phyloP scores from a whole-genome alignment of 1,284 basidiomycete species.

The Moniliophthora roreri region DNA sequence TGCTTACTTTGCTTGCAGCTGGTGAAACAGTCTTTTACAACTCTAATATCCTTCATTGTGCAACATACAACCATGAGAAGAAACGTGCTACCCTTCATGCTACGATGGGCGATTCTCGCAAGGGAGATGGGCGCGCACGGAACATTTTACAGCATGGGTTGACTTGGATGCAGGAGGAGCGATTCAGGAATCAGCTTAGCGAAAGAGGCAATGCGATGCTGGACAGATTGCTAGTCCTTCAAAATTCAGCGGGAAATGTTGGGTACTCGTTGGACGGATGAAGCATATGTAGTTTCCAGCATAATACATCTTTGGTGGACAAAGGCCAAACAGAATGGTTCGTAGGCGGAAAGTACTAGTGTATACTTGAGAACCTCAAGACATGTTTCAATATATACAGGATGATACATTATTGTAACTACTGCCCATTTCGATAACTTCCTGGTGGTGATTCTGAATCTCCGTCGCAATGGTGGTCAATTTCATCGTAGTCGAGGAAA shows the following conservation, averaged over 20 bases:
- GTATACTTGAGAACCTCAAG: too few species aligned
- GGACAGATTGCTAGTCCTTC: constrained; percentile 58
- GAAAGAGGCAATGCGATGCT: constrained; percentile 58
- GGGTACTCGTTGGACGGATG: constrained; percentile 48
- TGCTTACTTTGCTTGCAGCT: constrained; percentile 22
- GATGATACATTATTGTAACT: too few species aligned
- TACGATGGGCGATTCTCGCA: constrained; percentile 64
- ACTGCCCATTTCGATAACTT: too few species aligned
- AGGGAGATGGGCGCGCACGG: constrained; percentile 64
- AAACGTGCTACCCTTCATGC: constrained; percentile 75
- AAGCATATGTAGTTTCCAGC: neutral
- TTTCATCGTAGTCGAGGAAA: too few species aligned
- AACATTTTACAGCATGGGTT: constrained; percentile 83
- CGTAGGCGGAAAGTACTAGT: too few species aligned
- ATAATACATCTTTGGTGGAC: neutral
- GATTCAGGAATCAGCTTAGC: constrained; percentile 53
- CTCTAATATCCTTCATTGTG: constrained; percentile 79
- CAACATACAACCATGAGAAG: constrained; percentile 54
- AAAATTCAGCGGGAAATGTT: constrained; percentile 40
- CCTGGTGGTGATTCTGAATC: too few species aligned
- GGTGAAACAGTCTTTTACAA: constrained; percentile 86
- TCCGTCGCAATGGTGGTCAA: too few species aligned
- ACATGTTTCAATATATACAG: too few species aligned
- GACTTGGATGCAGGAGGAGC: constrained; percentile 66
- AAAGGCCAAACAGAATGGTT: neutral